phyloP scores from a whole-genome alignment of 257 asterid species.

The Parsonsia alboflavescens region DNA sequence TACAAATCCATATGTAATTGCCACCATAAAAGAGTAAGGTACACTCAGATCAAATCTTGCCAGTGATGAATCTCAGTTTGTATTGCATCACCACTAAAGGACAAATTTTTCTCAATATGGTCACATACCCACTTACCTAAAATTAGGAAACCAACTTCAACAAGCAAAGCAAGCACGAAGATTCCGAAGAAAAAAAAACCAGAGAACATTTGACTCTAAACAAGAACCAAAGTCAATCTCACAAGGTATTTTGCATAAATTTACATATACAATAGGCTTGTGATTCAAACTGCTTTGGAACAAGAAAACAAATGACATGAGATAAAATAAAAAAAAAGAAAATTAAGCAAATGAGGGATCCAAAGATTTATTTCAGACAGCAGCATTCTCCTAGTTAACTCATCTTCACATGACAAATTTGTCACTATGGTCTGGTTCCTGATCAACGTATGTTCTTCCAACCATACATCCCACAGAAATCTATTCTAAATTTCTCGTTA shows the following conservation, averaged over 20 bases:
- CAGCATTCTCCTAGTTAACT: not conserved
- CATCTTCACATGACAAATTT: not conserved
- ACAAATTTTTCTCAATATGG: not conserved
- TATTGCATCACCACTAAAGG: not conserved
- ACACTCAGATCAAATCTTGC: not conserved
- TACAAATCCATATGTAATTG: not conserved
- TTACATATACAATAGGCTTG: not conserved
- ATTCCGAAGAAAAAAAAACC: no score
- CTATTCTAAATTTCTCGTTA: not conserved
- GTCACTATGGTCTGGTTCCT: not conserved
- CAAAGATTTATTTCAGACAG: not conserved
- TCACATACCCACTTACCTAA: not conserved
- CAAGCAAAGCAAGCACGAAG: slow-evolving; percentile 1
- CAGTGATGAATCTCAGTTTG: not conserved
- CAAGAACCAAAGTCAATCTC: not conserved
- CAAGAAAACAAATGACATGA: not conserved
- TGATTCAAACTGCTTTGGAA: not conserved
- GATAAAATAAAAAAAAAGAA: not conserved
- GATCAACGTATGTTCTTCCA: not conserved
- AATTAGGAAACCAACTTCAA: not conserved
- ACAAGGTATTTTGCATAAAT: not conserved
- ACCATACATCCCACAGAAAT: not conserved
- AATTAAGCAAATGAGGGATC: no score
- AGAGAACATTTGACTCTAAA: not conserved
- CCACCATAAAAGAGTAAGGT: not conserved